Evolutionary conservation across 1,139 yeast genomes (phyloP).

Genomic region (Saccharomyces pastorianus): DNA sequence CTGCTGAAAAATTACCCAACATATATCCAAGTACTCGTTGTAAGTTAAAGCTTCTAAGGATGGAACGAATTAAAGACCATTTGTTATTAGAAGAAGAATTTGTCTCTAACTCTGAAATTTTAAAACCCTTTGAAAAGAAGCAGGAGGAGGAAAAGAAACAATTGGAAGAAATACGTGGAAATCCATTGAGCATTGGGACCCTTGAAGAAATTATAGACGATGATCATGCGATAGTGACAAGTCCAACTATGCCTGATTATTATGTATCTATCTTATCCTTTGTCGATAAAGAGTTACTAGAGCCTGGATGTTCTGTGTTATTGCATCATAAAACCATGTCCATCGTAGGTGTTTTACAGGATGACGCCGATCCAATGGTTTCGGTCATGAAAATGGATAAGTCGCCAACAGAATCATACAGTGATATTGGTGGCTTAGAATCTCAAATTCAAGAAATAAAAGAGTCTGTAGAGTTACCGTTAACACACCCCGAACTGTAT

Average conservation of each 20-base stretch:
- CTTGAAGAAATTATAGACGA: constrained; percentile 95
- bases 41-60: constrained; percentile 76
- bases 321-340: constrained; percentile 93
- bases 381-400: constrained; percentile 96
- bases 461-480: constrained; percentile 94
- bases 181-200: constrained; percentile 95
- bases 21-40: constrained; percentile 93
- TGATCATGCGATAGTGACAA: constrained; percentile 96
- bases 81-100: constrained; percentile 90
- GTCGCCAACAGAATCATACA: constrained; percentile 93
- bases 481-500: constrained; percentile 94
- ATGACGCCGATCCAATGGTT: constrained; percentile 97
- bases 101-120: constrained; percentile 87
- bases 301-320: constrained; percentile 96
- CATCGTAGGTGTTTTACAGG: constrained; percentile 90
- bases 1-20: constrained; percentile 75
- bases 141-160: constrained; percentile 94
- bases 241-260: constrained; percentile 94
- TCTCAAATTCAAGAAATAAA: constrained; percentile 94
- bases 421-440: constrained; percentile 97
- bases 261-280: constrained; percentile 94
- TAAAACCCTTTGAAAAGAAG: constrained; percentile 94
- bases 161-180: constrained; percentile 91
- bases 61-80: constrained; percentile 96
- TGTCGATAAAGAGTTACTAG: constrained; percentile 91